A percentile compares a stretch with the other conserved stretches of the same genome.
Evolutionary conservation across 805 yeast species (phyloP).

Genomic region (Isabelozyma gotoi): DNA sequence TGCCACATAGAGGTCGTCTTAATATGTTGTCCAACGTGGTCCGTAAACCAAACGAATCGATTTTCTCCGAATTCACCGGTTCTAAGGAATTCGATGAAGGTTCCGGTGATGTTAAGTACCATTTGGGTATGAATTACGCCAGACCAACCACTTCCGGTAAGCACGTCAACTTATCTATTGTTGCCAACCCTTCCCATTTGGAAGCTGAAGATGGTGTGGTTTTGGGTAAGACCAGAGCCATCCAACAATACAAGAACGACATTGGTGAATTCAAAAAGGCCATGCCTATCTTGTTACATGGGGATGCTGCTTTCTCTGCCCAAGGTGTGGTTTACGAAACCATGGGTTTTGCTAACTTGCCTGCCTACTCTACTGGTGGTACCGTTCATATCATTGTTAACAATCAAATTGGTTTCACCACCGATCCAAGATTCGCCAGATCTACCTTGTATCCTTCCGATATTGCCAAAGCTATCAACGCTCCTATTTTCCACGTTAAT

Average conservation of each 20-base stretch:
- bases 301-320: conserved; percentile 98
- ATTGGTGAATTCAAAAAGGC: conserved; percentile 83
- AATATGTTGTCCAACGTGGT: conserved; percentile 97
- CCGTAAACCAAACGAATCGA: conserved; percentile 97
- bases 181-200: conserved; percentile 98
- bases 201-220: conserved; percentile 99
- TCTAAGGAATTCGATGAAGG: conserved; percentile 90
- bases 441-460: conserved; percentile 98
- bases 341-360: conserved; percentile 88
- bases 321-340: conserved; percentile 99
- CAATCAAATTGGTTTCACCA: conserved; percentile 99
- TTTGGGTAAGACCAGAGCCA: conserved; percentile 95
- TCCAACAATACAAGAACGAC: conserved; percentile 88
- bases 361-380: conserved; percentile 98
- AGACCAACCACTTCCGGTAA: conserved; percentile 99
- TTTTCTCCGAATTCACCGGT: conserved; percentile 94
- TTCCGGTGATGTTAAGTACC: conserved; percentile 98
- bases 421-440: conserved; percentile 96
- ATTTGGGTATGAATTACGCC: conserved; percentile 97
- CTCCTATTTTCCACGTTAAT: conserved; percentile 98
- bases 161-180: conserved; percentile 90
- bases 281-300: conserved; percentile 89
- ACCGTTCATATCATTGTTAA: conserved; percentile 93
- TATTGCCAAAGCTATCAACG: conserved; percentile 93
- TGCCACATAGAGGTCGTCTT: conserved; percentile 99